phyloP scores from a whole-genome alignment of 345 rosid genomes.

The Pistacia vera region DNA sequence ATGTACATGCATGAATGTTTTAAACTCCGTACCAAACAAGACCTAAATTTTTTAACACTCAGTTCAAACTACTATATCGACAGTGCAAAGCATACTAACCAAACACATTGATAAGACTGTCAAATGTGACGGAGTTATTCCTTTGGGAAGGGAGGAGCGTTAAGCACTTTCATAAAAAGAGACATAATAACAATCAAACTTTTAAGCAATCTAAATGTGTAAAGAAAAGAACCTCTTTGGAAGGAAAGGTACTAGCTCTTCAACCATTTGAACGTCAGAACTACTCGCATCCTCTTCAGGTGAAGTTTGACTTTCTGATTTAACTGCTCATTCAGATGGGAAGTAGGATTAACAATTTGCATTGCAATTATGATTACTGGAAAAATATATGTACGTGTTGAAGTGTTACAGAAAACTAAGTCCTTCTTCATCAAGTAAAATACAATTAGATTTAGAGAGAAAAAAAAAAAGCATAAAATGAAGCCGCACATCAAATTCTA shows the following conservation, averaged over 20 bases:
- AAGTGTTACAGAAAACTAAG: not conserved
- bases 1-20: not conserved
- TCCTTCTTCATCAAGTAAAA: not conserved
- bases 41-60: not conserved
- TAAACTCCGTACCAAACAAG: not conserved
- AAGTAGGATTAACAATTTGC: not conserved
- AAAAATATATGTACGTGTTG: not conserved
- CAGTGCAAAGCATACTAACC: not conserved
- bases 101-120: not conserved
- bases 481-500: not conserved
- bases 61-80: not conserved
- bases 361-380: not conserved
- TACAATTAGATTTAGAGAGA: not conserved
- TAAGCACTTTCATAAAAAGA: not conserved
- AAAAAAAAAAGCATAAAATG: not conserved
- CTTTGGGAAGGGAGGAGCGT: not conserved
- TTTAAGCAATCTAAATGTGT: not conserved
- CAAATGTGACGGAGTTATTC: not conserved
- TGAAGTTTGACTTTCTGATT: constrained; percentile 31
- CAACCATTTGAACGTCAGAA: constrained; percentile 27
- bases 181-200: not conserved
- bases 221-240: constrained; percentile 46
- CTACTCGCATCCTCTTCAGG: constrained; percentile 26
- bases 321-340: constrained; percentile 19
- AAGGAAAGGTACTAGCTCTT: constrained; percentile 48